Evolutionary conservation across 2,329 filamentous ascomycete species (phyloP), one percentile per base, ranked within the genome.

Genomic region (Xylariaceae sp.): DNA sequence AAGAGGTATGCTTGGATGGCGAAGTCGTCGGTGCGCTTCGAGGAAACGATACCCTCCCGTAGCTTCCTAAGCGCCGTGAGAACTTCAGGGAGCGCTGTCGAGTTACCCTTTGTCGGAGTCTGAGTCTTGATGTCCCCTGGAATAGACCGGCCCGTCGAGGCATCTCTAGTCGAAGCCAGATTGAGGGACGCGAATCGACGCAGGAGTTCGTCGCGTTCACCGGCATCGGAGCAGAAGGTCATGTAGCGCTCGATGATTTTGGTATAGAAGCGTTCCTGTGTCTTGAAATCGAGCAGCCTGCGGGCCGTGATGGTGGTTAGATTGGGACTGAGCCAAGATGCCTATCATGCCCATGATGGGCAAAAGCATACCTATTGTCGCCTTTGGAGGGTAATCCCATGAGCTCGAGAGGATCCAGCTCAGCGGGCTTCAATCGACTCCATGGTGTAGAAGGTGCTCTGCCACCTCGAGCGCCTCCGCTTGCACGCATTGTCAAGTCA

Each of bases 381-480:
- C 92, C 92, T 68, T 96, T 96, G 2, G 91, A 96, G 4, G 89
- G 89, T 60, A 96, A 79, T 1, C 92, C 92, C 61, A 95, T 87
- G 56, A 78, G 80, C 63, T 95, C 88, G 26, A 97, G 76, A 13
- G 88, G 83, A 69, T 96, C 91, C 53, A 84, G 75, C 42, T 86
- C 82, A 56, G 86, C 80, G 12, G 88, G 86, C 69, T 87, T 91
- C 59, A 95, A 75, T 59, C 88, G 79, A 55, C 80, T 82, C 84
- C 86, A 89, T 61, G 81, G 77, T 47, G 79, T 78, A 45, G 83
- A 81, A 37, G 71, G 65, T 55, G 74, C 71, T 61, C 67, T 66
- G 52, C 62, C 63, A 49, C 67, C 62, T 58, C 64, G 63, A 62
- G 62, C 49, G 43, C 61, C 61, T 62, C 63, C 65, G 58, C 66